Evolutionary conservation across 2,329 filamentous ascomycete genomes (phyloP).

Genomic region (Chaetomium globosum): DNA sequence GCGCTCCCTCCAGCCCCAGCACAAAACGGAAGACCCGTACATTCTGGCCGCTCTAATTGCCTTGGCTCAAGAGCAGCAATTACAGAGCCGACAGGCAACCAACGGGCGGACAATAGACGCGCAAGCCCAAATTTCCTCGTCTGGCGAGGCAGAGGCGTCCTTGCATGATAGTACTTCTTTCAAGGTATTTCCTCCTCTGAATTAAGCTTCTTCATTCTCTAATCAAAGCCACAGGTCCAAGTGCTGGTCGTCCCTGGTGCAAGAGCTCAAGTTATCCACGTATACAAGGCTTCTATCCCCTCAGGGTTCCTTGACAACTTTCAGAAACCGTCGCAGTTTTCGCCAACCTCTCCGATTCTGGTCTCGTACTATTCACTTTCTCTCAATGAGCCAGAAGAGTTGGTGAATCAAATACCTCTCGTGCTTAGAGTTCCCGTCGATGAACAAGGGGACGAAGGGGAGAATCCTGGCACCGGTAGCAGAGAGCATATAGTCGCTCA

Average conservation of each 20-base stretch:
- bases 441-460: background rate
- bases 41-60: background rate
- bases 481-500: background rate
- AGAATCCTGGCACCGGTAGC: background rate
- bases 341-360: background rate
- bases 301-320: constrained; percentile 3
- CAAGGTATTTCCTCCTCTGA: background rate
- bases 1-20: background rate
- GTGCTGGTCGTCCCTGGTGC: background rate
- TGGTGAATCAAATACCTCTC: background rate
- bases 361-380: background rate
- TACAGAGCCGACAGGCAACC: background rate
- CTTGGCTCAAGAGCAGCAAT: background rate
- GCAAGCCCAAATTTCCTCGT: background rate
- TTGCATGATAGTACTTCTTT: background rate
- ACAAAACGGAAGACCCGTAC: background rate
- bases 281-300: background rate
- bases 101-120: too few species aligned
- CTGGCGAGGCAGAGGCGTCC: background rate
- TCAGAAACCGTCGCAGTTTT: background rate
- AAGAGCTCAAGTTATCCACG: background rate
- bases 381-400: background rate
- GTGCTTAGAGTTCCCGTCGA: background rate
- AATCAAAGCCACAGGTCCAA: background rate
- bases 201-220: background rate